phyloP scores from a whole-genome alignment of 2,329 filamentous ascomycete genomes.

The Didymella glomerata region DNA sequence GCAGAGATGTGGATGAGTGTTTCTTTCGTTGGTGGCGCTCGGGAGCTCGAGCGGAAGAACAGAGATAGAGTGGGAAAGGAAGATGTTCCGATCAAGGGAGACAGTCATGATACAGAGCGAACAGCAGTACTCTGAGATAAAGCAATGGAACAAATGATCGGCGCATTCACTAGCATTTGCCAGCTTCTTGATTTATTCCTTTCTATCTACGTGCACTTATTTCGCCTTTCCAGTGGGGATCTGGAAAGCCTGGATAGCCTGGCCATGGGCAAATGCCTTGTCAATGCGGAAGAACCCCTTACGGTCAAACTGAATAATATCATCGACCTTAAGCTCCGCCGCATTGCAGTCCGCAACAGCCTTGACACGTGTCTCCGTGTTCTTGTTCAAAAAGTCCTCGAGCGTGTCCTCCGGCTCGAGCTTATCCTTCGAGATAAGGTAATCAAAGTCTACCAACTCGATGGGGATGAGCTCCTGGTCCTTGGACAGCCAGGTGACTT shows the following conservation, averaged over 20 bases:
- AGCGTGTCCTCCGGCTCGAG: conserved; percentile 84
- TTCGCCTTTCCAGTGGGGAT: conserved; percentile 71
- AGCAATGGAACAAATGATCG: too few species aligned
- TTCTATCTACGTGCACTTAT: conserved; percentile 18
- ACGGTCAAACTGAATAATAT: conserved; percentile 94
- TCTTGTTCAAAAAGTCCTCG: conserved; percentile 81
- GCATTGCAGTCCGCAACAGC: conserved; percentile 85
- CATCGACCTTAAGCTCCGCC: conserved; percentile 78
- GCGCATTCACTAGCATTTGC: too few species aligned
- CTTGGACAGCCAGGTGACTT: conserved; percentile 89
- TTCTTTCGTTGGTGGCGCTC: too few species aligned
- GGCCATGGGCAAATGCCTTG: conserved; percentile 64
- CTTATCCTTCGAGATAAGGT: conserved; percentile 94
- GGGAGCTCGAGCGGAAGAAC: too few species aligned
- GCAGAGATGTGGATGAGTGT: too few species aligned
- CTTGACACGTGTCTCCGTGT: conserved; percentile 77
- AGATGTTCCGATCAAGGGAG: too few species aligned
- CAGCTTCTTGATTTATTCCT: neutral
- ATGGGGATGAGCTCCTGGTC: conserved; percentile 81
- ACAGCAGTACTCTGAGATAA: too few species aligned
- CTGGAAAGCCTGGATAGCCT: conserved; percentile 71
- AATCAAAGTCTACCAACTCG: conserved; percentile 93
- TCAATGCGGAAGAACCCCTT: conserved; percentile 93
- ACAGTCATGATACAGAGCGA: too few species aligned
- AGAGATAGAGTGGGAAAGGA: too few species aligned